Conservation (phyloP, 2,329 filamentous ascomycete genomes). For the Aspergillus intermedius region DNA sequence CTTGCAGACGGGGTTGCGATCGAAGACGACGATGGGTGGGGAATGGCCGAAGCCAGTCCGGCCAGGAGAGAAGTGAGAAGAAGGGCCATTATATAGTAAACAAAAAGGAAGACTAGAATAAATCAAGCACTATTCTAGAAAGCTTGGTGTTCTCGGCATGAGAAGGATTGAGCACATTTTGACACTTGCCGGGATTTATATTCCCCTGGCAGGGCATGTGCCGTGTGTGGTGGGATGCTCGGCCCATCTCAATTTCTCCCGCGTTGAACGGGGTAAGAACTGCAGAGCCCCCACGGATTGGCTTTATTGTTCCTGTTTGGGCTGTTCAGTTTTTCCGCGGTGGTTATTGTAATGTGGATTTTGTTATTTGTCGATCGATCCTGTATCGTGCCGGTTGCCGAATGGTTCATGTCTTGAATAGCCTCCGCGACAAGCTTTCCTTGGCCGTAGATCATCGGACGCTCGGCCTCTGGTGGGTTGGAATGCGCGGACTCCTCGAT, state of each 20-base stretch:
- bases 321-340: neutral
- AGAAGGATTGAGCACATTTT: neutral
- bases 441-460: neutral
- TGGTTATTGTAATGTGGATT: neutral
- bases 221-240: neutral
- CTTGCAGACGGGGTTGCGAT: neutral
- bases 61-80: neutral
- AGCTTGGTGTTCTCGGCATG: neutral
- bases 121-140: neutral
- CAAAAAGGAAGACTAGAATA: no score
- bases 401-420: no score
- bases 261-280: neutral
- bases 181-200: neutral
- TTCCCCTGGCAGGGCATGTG: neutral
- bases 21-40: neutral
- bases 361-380: no score
- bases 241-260: neutral
- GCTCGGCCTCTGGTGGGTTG: no score
- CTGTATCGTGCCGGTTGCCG: no score
- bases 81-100: neutral
- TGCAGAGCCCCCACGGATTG: neutral
- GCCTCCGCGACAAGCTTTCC: neutral
- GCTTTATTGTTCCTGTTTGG: neutral
- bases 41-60: neutral
- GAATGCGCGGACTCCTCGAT: no score